Evolutionary conservation across 495 filamentous ascomycete genomes (phyloP).

Genomic region (Durotheca rogersii): DNA sequence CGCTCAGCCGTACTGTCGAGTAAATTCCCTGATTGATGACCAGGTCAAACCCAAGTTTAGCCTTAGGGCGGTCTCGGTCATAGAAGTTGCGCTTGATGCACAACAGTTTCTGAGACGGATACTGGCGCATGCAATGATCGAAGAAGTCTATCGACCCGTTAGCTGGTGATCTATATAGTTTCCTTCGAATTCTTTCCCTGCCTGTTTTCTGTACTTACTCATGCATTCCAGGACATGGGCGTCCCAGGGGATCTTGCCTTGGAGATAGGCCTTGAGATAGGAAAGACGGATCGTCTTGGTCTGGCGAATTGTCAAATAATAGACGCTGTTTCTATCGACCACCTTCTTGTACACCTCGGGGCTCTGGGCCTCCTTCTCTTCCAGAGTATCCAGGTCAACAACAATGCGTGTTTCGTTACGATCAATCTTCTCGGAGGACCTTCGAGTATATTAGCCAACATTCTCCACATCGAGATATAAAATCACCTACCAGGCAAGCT

Average conservation of each 20-base stretch:
- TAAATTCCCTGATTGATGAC: constrained; percentile 85
- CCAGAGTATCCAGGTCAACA: constrained; percentile 63
- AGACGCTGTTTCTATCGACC: constrained; percentile 46
- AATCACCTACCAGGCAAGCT: constrained; percentile 69
- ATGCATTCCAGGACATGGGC: constrained; percentile 71
- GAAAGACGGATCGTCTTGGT: constrained; percentile 63
- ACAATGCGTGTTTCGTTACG: constrained; percentile 43
- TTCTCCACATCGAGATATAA: background rate
- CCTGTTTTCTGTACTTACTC: too few species aligned
- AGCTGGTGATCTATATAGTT: constrained; percentile 7
- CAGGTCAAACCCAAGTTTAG: constrained; percentile 37
- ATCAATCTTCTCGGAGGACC: constrained; percentile 42
- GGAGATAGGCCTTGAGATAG: constrained; percentile 64
- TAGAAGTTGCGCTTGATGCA: constrained; percentile 81
- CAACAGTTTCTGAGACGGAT: constrained; percentile 61
- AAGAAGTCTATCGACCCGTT: constrained; percentile 62
- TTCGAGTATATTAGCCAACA: constrained; percentile 30
- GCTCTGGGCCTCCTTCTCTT: constrained; percentile 37
- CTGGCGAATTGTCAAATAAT: constrained; percentile 58
- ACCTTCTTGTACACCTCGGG: constrained; percentile 39
- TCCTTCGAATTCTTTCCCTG: too few species aligned
- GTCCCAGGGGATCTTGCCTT: constrained; percentile 57
- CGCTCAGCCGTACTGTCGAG: constrained; percentile 68
- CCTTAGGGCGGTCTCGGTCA: constrained; percentile 37
- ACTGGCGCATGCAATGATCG: constrained; percentile 82